Evolutionary conservation across 345 rosid genomes (phyloP), one percentile per base, ranked within the genome.

Genomic region (Luvunga scandens): DNA sequence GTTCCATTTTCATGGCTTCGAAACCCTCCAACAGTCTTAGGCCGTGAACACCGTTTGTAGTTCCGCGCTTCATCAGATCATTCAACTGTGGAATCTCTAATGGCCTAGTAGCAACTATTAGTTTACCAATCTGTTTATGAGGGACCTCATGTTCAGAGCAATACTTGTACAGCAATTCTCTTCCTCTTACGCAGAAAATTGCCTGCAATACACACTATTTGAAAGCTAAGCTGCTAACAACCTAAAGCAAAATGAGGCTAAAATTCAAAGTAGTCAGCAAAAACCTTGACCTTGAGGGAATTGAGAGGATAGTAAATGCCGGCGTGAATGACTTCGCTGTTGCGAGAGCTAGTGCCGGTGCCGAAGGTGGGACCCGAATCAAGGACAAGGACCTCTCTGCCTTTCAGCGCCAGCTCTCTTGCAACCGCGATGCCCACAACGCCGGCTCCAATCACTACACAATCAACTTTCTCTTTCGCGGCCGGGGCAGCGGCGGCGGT

Each of bases 361-460:
- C 98, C 99, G 79, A 95, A 93, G 33, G 97, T 85, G 27, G 98
- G 73, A 33, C 93, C 94, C 2, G 96, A 89, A 30, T 95, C 99
- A 18, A 95, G 80, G 66, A 95, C 93, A 42, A 93, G 31, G 2
- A 93, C 99, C 33, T 92, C 92, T 50, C 90, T 87, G 34, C 97
- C 97, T 18, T 80, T 81, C 31, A 50, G 66, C n/a, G 94, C 84
- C 38, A 95, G 84, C 77, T 87, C 89, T 78, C 96, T 86, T 27
- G 96, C 98, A 45, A 91, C 86, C 9, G 98, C 94, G 14, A 95
- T 62, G 60, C 98, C 99, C 57, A 95, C 93, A 7, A 93, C 88
- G 66, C 99, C 99, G 13, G 99, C 97, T 25, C 99, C 99, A 24
- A 95, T 89, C 68, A 95, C 98, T 73, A 92, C 93, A 78, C 92